These are phyloP conservation scores for Artomyces pyxidatus DNA, from an alignment of 768 basidiomycete genomes.

Conservation along the genomic window DNA sequence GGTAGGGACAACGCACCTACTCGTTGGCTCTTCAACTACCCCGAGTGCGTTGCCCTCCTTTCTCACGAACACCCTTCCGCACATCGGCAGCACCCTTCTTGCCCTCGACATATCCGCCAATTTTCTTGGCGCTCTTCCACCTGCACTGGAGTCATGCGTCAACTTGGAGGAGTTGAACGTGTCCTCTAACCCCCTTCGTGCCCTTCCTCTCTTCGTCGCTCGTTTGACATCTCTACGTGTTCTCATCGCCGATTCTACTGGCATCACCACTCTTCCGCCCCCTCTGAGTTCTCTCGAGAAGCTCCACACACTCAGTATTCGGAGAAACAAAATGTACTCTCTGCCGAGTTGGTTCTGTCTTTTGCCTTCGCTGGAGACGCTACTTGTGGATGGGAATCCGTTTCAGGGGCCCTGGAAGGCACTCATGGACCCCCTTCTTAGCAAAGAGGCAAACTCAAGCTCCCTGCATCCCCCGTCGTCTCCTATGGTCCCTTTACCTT, in stretches of 20 bases:
- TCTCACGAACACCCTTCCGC: constrained; percentile 60
- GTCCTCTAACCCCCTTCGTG: constrained; percentile 82
- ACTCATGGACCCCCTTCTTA: constrained; percentile 76
- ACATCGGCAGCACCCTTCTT: constrained; percentile 70
- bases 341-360: constrained; percentile 95
- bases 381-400: constrained; percentile 93
- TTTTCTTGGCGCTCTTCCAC: constrained; percentile 76
- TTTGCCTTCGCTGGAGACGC: constrained; percentile 72
- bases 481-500: constrained; percentile 45
- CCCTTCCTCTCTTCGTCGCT: constrained; percentile 85
- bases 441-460: constrained; percentile 49
- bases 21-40: constrained; percentile 74
- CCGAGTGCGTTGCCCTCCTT: constrained; percentile 75
- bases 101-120: constrained; percentile 92
- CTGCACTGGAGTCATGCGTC: constrained; percentile 69
- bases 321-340: constrained; percentile 80
- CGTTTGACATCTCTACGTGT: constrained; percentile 73
- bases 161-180: constrained; percentile 91
- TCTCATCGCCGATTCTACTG: constrained; percentile 88
- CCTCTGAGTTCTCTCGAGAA: constrained; percentile 65
- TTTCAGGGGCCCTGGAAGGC: constrained; percentile 93
- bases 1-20: constrained; percentile 87
- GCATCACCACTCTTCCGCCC: constrained; percentile 68
- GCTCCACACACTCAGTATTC: constrained; percentile 83
- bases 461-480: constrained; percentile 62